Conservation (phyloP, 2,329 filamentous ascomycete genomes). For the Byssothecium circinans region DNA sequence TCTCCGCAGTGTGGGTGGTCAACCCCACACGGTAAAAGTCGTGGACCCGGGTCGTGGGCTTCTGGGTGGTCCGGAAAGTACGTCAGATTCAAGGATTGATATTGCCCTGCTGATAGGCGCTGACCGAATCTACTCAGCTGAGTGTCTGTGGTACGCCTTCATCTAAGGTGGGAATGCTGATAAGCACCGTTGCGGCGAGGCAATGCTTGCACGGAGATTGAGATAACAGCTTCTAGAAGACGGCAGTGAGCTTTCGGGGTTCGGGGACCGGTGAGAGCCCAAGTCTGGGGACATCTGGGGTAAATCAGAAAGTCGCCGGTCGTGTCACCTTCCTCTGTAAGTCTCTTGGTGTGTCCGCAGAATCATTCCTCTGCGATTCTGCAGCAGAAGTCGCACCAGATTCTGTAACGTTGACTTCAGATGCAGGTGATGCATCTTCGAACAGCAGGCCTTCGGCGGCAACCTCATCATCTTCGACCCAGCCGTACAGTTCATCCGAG, state of each 20-base stretch:
- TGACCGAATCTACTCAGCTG: constrained; percentile 14
- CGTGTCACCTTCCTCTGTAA: constrained; percentile 29
- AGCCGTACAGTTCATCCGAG: constrained; percentile 70
- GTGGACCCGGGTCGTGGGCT: constrained; percentile 20
- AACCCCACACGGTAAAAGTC: constrained; percentile 27
- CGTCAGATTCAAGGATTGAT: constrained; percentile 15
- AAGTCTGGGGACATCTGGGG: not conserved
- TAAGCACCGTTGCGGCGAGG: constrained; percentile 24
- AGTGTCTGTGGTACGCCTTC: constrained; percentile 1
- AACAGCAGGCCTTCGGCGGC: constrained; percentile 45
- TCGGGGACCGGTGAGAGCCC: constrained; percentile 9
- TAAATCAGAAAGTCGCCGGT: constrained; percentile 23
- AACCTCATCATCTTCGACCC: constrained; percentile 64
- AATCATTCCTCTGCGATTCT: constrained; percentile 18
- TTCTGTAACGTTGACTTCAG: constrained; percentile 15
- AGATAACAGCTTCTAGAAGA: constrained; percentile 8
- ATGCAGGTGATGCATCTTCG: constrained; percentile 26
- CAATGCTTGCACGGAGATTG: constrained; percentile 11
- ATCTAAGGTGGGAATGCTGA: constrained; percentile 14
- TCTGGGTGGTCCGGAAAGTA: constrained; percentile 15
- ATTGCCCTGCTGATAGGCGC: constrained; percentile 13
- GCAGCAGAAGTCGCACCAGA: constrained; percentile 15
- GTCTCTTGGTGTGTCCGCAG: constrained; percentile 17
- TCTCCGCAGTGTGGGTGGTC: constrained; percentile 13
- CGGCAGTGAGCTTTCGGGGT: constrained; percentile 6